Evolutionary conservation across 2,329 filamentous ascomycete genomes (phyloP).

Genomic region (Diaporthe capsici): DNA sequence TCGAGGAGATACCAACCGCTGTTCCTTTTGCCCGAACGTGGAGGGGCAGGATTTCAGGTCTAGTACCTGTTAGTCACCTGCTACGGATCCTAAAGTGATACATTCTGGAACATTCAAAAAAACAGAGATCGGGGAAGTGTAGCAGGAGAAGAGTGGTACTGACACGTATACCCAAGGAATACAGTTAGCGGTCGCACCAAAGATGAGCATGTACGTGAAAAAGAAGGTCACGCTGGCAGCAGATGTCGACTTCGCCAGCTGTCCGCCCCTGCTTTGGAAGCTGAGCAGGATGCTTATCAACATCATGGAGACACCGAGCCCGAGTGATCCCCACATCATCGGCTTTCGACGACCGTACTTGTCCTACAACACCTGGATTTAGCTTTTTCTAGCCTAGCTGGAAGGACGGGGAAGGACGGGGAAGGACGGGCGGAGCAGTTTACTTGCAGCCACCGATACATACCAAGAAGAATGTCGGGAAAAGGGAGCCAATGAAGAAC

Average conservation of each 20-base stretch:
- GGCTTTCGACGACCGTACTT: conserved; percentile 54
- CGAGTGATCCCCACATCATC: conserved; percentile 58
- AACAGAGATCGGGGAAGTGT: no score
- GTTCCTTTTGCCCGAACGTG: conserved; percentile 51
- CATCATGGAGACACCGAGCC: conserved; percentile 54
- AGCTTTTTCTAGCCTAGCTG: neutral
- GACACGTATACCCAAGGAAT: conserved; percentile 54
- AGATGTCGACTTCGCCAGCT: conserved; percentile 43
- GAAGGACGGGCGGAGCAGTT: neutral
- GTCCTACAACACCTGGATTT: neutral
- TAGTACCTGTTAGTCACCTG: no score
- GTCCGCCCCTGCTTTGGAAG: conserved; percentile 39
- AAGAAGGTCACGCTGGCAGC: conserved; percentile 54
- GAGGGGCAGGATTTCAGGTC: conserved; percentile 53
- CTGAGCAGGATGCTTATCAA: conserved; percentile 54
- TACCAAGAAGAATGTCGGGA: conserved; percentile 37
- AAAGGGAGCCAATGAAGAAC: conserved; percentile 54
- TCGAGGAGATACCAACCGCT: conserved; percentile 51
- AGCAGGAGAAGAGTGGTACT: no score
- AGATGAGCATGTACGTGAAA: conserved; percentile 50
- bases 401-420: neutral
- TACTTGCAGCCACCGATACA: neutral
- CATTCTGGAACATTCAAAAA: no score
- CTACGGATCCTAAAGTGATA: no score
- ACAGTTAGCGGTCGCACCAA: conserved; percentile 51